Base-by-base conservation (phyloP, 805 yeast species). In the Suhomyces faveliae region DNA sequence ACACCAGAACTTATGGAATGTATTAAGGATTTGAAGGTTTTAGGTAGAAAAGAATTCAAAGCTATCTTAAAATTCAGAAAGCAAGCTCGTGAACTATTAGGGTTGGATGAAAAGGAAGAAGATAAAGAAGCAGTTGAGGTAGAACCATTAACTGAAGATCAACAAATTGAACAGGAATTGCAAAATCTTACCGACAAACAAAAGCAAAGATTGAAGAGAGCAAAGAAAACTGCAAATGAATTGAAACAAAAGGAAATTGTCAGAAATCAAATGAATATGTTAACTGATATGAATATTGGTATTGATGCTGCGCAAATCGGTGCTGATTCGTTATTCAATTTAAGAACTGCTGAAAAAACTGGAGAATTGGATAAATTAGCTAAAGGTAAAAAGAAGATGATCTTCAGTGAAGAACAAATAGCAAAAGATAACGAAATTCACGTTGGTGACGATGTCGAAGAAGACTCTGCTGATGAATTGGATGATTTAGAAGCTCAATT, bases 211-310 rank as follows among this genome's bases (percentile, higher is more conserved):
- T 70, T 69, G 42, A 91, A 85, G 66, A 83, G 97, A 61, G 96
- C 86, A 56, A 88, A 84, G 67, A 84, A 96, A 66, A 83, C 77
- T 57, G 79, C 80, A 46, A 90, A 94, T 64, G 97, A 91, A 68
- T 55, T 67, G 52, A 89, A 89, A 61, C 96, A 89, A 64, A 88
- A 87, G 66, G 97, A 92, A 63, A 80, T 92, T 42, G 76, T 79
- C 42, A 81, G 98, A 72, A 85, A 89, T 87, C 97, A 94, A 71
- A 85, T 94, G 92, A 89, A 88, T 66, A 91, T 94, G 96, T 74
- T 87, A 49, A 88, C 97, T 5, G 96, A 96, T 61, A 81, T 79
- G 72, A 96, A 90, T 61, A 83, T 94, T 53, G 97, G 98, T 78
- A 76, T 89, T 46, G 99, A 94, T 63, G 96, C 97, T 13, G 92